These are phyloP conservation scores for Fusarium anthophilum DNA, from an alignment of 2,329 filamentous ascomycete genomes.

Conservation along the genomic window DNA sequence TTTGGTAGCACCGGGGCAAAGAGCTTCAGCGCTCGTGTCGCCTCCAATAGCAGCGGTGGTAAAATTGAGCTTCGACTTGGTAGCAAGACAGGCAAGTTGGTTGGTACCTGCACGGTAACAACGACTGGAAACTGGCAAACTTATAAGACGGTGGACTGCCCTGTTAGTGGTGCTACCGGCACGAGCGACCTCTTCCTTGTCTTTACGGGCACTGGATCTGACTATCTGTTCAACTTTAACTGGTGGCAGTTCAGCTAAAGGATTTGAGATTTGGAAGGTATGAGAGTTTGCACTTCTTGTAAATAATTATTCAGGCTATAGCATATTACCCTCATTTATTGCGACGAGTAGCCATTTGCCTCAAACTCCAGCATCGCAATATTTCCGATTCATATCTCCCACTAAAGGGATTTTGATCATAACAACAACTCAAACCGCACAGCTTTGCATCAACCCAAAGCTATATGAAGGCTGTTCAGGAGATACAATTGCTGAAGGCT, in stretches of 20 bases:
- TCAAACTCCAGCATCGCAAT: accelerated
- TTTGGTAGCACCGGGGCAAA: not conserved
- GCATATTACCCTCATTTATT: not conserved
- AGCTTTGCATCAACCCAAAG: not conserved
- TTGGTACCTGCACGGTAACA: slow-evolving; percentile 10
- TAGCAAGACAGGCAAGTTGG: not conserved
- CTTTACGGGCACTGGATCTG: not conserved
- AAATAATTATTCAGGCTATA: too few species aligned
- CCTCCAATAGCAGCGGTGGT: not conserved
- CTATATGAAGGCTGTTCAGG: too few species aligned
- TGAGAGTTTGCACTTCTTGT: not conserved
- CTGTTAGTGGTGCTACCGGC: not conserved
- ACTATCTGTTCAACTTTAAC: slow-evolving; percentile 3
- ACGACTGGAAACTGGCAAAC: slow-evolving; percentile 4
- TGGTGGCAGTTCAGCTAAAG: slow-evolving; percentile 7
- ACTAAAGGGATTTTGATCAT: too few species aligned
- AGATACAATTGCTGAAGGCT: not conserved
- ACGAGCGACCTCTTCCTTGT: not conserved
- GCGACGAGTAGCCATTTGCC: accelerated
- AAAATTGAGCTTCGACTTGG: slow-evolving; percentile 6
- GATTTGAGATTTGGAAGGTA: accelerated
- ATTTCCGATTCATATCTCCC: too few species aligned
- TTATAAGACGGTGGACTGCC: not conserved
- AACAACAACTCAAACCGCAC: too few species aligned
- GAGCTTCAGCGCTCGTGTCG: not conserved